phyloP scores from a whole-genome alignment of 2,329 filamentous ascomycete genomes.

The Sclerotinia sclerotiorum region DNA sequence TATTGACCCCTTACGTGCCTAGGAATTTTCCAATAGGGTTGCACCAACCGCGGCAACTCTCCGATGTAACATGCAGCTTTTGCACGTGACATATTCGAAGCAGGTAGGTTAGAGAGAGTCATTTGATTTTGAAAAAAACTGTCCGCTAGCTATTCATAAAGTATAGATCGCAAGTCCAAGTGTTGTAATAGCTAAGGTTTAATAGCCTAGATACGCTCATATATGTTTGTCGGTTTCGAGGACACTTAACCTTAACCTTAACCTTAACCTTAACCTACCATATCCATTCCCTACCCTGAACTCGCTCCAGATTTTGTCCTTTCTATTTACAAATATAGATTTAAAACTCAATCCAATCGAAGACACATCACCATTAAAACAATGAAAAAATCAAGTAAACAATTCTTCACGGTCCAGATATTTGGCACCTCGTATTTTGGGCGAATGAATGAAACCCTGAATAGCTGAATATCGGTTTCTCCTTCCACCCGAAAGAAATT shows the following conservation, averaged over 20 bases:
- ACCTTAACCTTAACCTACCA: no score
- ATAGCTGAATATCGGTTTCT: background rate
- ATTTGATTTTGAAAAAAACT: background rate
- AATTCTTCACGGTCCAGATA: no score
- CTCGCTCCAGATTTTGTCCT: background rate
- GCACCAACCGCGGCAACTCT: background rate
- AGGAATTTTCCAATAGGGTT: background rate
- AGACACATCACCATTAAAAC: rapidly evolving
- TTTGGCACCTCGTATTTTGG: background rate
- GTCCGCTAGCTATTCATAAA: background rate
- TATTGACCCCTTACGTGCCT: background rate
- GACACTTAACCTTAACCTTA: no score
- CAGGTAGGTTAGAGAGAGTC: background rate
- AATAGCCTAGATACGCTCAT: background rate
- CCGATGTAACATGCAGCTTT: background rate
- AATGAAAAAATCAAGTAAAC: no score
- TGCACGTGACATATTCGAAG: background rate
- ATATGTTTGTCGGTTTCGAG: background rate
- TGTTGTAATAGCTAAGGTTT: background rate
- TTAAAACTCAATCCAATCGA: background rate
- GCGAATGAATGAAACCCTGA: background rate
- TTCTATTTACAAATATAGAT: background rate
- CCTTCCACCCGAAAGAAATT: background rate
- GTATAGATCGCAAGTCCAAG: background rate
- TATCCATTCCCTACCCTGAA: background rate